Percentiles rank a stretch among this genome's conserved stretches.
phyloP scores from a whole-genome alignment of 306 rosid species.

The Neltuma alba region DNA sequence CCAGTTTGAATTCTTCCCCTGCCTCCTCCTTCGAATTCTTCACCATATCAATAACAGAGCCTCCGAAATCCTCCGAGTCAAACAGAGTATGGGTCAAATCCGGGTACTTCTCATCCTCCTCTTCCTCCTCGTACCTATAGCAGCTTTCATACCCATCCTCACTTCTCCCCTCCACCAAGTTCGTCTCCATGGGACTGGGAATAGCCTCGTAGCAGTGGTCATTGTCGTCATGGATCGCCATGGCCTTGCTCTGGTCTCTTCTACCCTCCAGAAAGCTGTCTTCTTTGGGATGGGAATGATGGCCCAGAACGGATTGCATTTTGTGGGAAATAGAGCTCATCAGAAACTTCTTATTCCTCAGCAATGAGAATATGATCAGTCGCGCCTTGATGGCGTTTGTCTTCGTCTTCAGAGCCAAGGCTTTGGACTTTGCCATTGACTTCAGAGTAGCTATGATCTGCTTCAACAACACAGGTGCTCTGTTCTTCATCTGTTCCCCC shows the following conservation, averaged over 20 bases:
- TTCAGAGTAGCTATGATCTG: slow-evolving; percentile 34
- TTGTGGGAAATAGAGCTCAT: slow-evolving; percentile 52
- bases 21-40: slow-evolving; percentile 58
- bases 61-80: slow-evolving; percentile 40
- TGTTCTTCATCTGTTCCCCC: slow-evolving; percentile 42
- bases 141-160: slow-evolving; percentile 23
- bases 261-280: slow-evolving; percentile 30
- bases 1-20: slow-evolving; percentile 69
- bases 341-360: slow-evolving; percentile 47
- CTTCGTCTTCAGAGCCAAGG: slow-evolving; percentile 49
- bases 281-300: slow-evolving; percentile 8
- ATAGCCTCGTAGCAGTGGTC: slow-evolving; percentile 23
- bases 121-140: slow-evolving; percentile 23
- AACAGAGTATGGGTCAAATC: slow-evolving; percentile 47
- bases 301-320: slow-evolving; percentile 44
- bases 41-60: slow-evolving; percentile 71
- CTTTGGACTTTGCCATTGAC: slow-evolving; percentile 50
- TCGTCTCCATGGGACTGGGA: slow-evolving; percentile 11
- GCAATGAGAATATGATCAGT: slow-evolving; percentile 51
- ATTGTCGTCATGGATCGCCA: not conserved
- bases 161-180: slow-evolving; percentile 5
- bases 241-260: slow-evolving; percentile 12
- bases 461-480: slow-evolving; percentile 40
- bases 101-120: slow-evolving; percentile 25
- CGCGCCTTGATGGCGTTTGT: slow-evolving; percentile 52